phyloP scores from a whole-genome alignment of 495 filamentous ascomycete genomes.

The Rhypophila decipiens region DNA sequence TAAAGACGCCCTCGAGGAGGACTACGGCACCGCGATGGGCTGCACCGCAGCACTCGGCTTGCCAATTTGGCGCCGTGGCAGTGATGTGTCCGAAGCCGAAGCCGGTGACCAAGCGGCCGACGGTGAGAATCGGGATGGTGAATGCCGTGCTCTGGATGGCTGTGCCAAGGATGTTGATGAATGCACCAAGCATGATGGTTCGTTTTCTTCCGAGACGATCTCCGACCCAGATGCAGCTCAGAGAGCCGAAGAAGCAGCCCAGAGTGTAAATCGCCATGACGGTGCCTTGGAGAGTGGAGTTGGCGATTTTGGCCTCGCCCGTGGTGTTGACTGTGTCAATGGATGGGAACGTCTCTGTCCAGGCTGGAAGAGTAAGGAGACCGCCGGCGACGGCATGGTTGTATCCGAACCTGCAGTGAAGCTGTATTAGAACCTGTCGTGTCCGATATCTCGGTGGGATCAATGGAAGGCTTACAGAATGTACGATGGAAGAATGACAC shows the following conservation, averaged over 20 bases:
- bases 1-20: conserved; percentile 61
- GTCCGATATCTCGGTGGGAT: no score
- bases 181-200: conserved; percentile 41
- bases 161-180: conserved; percentile 51
- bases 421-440: no score
- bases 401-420: neutral
- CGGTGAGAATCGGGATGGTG: conserved; percentile 48
- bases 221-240: conserved; percentile 50
- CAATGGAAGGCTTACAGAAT: conserved; percentile 1
- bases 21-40: conserved; percentile 58
- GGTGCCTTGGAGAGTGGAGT: conserved; percentile 37
- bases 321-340: conserved; percentile 46
- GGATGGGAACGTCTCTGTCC: conserved; percentile 41
- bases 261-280: conserved; percentile 47
- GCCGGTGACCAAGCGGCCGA: conserved; percentile 49
- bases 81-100: conserved; percentile 59
- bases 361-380: conserved; percentile 12
- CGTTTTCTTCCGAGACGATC: conserved; percentile 49
- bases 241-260: conserved; percentile 55
- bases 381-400: conserved; percentile 6
- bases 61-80: conserved; percentile 53
- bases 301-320: conserved; percentile 25
- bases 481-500: neutral
- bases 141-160: conserved; percentile 53
- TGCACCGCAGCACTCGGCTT: conserved; percentile 58